phyloP scores from a whole-genome alignment of 2,329 filamentous ascomycete genomes.

The Whalleya microplaca region DNA sequence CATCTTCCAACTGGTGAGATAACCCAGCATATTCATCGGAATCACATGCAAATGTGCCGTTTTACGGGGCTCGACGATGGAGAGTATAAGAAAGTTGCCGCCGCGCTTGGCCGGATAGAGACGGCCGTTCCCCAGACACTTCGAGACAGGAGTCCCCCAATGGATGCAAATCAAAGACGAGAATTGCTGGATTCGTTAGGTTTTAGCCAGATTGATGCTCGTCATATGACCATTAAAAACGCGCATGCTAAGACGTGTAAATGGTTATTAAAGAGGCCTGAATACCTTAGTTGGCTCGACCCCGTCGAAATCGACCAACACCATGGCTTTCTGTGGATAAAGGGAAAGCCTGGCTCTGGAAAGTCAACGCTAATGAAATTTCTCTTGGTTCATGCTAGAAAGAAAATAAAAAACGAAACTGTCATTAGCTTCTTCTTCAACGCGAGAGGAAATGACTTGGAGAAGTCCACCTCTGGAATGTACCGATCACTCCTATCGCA shows the following conservation, averaged over 20 bases:
- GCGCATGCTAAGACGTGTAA: constrained; percentile 43
- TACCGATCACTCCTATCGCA: constrained; percentile 55
- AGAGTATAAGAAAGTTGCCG: constrained; percentile 39
- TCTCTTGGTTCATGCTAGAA: constrained; percentile 13
- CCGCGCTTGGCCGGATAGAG: constrained; percentile 11
- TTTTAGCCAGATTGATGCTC: constrained; percentile 45
- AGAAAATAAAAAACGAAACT: constrained; percentile 19
- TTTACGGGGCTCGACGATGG: constrained; percentile 35
- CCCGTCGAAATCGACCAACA: constrained; percentile 13
- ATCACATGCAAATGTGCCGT: constrained; percentile 44
- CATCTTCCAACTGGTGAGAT: constrained; percentile 36
- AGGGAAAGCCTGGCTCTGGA: constrained; percentile 40
- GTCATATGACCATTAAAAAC: constrained; percentile 38
- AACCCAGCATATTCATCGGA: constrained; percentile 36
- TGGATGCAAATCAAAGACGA: neutral
- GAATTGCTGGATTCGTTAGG: constrained; percentile 35
- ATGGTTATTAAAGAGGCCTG: constrained; percentile 43
- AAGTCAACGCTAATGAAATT: constrained; percentile 51
- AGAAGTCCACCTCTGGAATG: constrained; percentile 51
- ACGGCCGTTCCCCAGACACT: neutral
- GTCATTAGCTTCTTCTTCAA: constrained; percentile 55
- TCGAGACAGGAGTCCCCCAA: neutral
- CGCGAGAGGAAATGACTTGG: constrained; percentile 46
- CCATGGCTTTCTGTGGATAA: constrained; percentile 39
- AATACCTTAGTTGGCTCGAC: constrained; percentile 45